phyloP scores from a whole-genome alignment of 441 rosid species.

The Syzygium syzygioides region DNA sequence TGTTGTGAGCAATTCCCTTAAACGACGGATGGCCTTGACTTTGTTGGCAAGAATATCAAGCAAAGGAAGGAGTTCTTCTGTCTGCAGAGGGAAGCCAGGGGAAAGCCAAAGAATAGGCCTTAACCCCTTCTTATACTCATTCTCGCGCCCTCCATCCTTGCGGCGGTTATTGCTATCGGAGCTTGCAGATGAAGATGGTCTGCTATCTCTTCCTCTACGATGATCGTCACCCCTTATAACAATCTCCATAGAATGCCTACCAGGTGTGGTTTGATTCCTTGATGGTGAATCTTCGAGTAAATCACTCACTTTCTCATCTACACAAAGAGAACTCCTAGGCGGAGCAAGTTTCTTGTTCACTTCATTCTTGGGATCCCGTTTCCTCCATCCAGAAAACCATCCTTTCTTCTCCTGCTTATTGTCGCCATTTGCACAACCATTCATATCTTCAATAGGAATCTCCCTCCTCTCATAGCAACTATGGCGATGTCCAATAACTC shows the following conservation, averaged over 20 bases:
- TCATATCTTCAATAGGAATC: slow-evolving; percentile 53
- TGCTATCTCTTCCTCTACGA: slow-evolving; percentile 55
- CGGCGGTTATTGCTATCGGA: slow-evolving; percentile 38
- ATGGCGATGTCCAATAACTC: slow-evolving; percentile 54
- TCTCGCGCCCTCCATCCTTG: slow-evolving; percentile 68
- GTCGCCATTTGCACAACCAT: slow-evolving; percentile 39
- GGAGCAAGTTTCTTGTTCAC: slow-evolving; percentile 50
- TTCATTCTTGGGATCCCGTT: slow-evolving; percentile 58
- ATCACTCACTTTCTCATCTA: slow-evolving; percentile 84
- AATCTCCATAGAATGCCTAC: slow-evolving; percentile 84
- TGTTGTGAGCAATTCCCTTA: slow-evolving; percentile 89
- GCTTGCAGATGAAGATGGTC: slow-evolving; percentile 31
- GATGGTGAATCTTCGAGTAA: slow-evolving; percentile 67
- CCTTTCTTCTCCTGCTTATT: slow-evolving; percentile 80
- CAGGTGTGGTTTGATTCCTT: slow-evolving; percentile 55
- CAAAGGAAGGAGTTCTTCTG: slow-evolving; percentile 89
- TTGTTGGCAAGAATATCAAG: slow-evolving; percentile 97
- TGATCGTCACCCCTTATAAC: slow-evolving; percentile 45
- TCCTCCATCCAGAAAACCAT: slow-evolving; percentile 98
- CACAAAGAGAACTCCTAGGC: slow-evolving; percentile 79
- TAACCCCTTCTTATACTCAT: slow-evolving; percentile 87
- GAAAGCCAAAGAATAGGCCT: slow-evolving; percentile 95
- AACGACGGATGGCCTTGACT: slow-evolving; percentile 95
- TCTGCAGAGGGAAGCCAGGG: slow-evolving; percentile 73
- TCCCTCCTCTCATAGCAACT: slow-evolving; percentile 82